A percentile compares a stretch with the other conserved stretches of the same genome.
Conservation (phyloP, 108 stramenopile species). For the Cafeteria roenbergensis region DNA sequence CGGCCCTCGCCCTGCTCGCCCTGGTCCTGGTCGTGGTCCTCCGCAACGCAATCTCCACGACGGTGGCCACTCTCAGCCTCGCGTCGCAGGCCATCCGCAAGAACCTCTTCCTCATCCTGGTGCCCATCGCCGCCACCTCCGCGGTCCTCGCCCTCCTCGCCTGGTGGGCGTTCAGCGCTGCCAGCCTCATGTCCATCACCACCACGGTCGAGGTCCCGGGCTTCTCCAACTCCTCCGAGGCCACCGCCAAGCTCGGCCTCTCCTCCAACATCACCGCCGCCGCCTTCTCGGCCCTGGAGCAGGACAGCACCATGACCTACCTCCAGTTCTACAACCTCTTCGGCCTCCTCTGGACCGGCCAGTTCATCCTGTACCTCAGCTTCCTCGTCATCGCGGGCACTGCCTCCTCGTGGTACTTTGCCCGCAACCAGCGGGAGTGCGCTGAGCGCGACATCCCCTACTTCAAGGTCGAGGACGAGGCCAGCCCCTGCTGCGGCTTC, state of each 20-base stretch:
- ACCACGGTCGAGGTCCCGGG: conserved; percentile 2
- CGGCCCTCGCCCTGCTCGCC: conserved; percentile 4
- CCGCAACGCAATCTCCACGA: conserved; percentile 7
- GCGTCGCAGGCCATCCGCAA: conserved; percentile 5
- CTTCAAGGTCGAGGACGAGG: conserved; percentile 11
- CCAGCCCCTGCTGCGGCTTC: neutral
- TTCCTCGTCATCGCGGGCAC: conserved; percentile 6
- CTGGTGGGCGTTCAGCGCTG: conserved; percentile 6
- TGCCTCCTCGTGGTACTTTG: conserved; percentile 8
- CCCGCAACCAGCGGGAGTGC: neutral
- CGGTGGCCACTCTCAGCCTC: conserved; percentile 5
- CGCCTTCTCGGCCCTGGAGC: neutral
- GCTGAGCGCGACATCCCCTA: neutral
- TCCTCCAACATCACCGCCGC: no score
- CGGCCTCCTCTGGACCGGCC: conserved; percentile 18
- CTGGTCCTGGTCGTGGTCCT: conserved; percentile 11
- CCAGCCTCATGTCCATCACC: conserved; percentile 1
- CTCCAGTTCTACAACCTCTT: conserved; percentile 16
- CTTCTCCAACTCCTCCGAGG: neutral
- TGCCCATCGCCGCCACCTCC: neutral
- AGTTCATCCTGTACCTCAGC: conserved; percentile 1
- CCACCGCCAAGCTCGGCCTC: no score
- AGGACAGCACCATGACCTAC: conserved; percentile 4
- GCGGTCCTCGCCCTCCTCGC: neutral
- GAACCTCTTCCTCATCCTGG: neutral